phyloP scores from a whole-genome alignment of 2,329 filamentous ascomycete species.

The Paramyrothecium roridum region DNA sequence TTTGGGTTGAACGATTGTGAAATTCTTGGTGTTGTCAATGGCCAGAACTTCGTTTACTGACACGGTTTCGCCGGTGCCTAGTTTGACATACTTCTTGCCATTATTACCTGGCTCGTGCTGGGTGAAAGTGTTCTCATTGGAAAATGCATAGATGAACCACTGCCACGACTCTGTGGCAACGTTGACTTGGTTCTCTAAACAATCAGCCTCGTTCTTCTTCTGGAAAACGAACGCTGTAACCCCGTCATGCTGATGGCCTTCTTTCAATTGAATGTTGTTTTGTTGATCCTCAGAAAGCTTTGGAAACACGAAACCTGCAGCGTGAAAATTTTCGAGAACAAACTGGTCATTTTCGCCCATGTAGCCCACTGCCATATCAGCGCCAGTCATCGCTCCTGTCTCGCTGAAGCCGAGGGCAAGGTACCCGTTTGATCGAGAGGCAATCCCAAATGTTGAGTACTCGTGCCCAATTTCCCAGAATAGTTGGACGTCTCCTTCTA shows the following conservation, averaged over 20 bases:
- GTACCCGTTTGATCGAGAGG: slow-evolving; percentile 3
- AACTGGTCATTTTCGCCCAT: slow-evolving; percentile 2
- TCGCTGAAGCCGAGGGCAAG: slow-evolving; percentile 5
- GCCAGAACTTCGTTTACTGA: slow-evolving; percentile 1
- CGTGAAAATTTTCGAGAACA: neutral
- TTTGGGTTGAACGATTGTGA: neutral
- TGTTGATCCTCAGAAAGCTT: slow-evolving; percentile 1
- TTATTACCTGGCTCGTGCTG: slow-evolving; percentile 3
- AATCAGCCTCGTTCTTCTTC: slow-evolving; percentile 2
- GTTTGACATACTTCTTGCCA: slow-evolving; percentile 3
- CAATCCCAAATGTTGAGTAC: slow-evolving; percentile 4
- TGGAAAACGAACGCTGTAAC: slow-evolving; percentile 3
- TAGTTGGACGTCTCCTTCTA: slow-evolving; percentile 2
- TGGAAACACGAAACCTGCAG: slow-evolving; percentile 2
- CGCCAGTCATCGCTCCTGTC: slow-evolving; percentile 5
- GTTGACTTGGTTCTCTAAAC: slow-evolving; percentile 2
- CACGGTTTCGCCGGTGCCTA: slow-evolving; percentile 1
- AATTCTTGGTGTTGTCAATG: slow-evolving; percentile 3
- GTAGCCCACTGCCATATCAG: slow-evolving; percentile 3
- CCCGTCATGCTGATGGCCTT: slow-evolving; percentile 3
- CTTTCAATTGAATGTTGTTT: slow-evolving; percentile 3
- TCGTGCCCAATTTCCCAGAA: slow-evolving; percentile 4
- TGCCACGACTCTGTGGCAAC: slow-evolving; percentile 2
- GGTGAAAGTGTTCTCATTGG: slow-evolving; percentile 3
- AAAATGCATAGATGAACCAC: slow-evolving; percentile 5